Evolutionary conservation across 2,329 filamentous ascomycete species (phyloP), one percentile per base, ranked within the genome.

Genomic region (Cercospora sp.): DNA sequence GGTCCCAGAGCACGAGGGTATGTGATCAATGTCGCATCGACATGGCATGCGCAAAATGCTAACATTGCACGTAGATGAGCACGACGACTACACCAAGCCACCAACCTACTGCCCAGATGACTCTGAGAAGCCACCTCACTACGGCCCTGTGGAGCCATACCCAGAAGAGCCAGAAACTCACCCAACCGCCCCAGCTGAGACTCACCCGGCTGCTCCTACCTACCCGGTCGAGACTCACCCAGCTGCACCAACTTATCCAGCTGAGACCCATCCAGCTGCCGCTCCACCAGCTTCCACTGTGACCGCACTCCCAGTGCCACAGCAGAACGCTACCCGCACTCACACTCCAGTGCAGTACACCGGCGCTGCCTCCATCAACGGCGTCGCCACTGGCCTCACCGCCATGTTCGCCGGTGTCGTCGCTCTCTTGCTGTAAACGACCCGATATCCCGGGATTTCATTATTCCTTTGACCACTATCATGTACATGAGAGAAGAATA

Each of bases 351-450:
- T 26, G 12, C 48, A 53, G 26, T 53, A 53, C 48, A 65, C 66
- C n/a, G 66, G 66, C 13, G 62, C 61, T 16, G 66, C 66, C 2
- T 61, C 62, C 10, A 53, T 39, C 62, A 62, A 39, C 42, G 63
- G 66, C n/a, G 64, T 60, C 20, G 42, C 66, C 18, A 64, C 60
- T 31, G 60, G 64, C 33, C 23, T 69, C 18, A 65, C 39, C 26
- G 67, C 67, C 57, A 48, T 69, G 18, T 53, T 64, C 18, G 67
- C 60, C 9, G 64, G 64, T 30, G 36, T 67, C 42, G 61, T 48
- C 20, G 64, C 62, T 4, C 62, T 68, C 26, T 51, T 60, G 30
- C 9, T 68, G 57, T 68, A 65, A 67, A 39, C 20, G 13, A 16
- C 48, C 20, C 48, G 3, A 30, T 0, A 23, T 8, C 26, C 1